Evolutionary conservation across 192 early-diverging fungal species (phyloP).

Genomic region (Haplosporangium gracile): DNA sequence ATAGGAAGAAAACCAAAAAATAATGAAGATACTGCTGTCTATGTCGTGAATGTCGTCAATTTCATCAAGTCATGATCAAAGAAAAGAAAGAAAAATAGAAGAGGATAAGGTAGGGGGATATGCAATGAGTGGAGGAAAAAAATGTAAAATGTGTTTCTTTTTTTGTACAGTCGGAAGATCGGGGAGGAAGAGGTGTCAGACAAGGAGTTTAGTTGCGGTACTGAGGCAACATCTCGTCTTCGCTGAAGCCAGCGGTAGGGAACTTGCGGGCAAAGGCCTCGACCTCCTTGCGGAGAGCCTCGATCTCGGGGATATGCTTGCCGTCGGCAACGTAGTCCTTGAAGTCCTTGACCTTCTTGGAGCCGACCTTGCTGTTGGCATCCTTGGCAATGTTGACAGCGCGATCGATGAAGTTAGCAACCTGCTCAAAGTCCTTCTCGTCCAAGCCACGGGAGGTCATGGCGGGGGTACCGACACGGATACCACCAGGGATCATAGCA

Average conservation of each 20-base stretch:
- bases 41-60: slow-evolving; percentile 12
- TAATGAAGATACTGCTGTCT: slow-evolving; percentile 1
- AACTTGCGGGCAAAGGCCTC: slow-evolving; percentile 87
- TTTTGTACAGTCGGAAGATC: slow-evolving; percentile 6
- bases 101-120: too few relatives aligned
- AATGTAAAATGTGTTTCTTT: slow-evolving; percentile 1
- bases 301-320: slow-evolving; percentile 68
- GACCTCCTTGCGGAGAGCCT: slow-evolving; percentile 83
- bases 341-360: slow-evolving; percentile 91
- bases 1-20: background rate
- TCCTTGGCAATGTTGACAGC: slow-evolving; percentile 86
- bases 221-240: slow-evolving; percentile 71
- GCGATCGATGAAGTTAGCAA: slow-evolving; percentile 89
- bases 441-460: slow-evolving; percentile 96
- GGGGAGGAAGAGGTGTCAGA: background rate
- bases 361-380: slow-evolving; percentile 71
- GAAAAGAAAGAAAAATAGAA: background rate
- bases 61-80: slow-evolving; percentile 1
- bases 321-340: slow-evolving; percentile 87
- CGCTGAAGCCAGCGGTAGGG: slow-evolving; percentile 89
- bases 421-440: slow-evolving; percentile 90
- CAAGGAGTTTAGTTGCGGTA: slow-evolving; percentile 38
- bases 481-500: slow-evolving; percentile 93
- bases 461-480: slow-evolving; percentile 96
- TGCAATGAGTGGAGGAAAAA: too few relatives aligned